Evolutionary conservation across 2,329 filamentous ascomycete species (phyloP), one percentile per base, ranked within the genome.

Genomic region (Stachybotrys chlorohalonatus): DNA sequence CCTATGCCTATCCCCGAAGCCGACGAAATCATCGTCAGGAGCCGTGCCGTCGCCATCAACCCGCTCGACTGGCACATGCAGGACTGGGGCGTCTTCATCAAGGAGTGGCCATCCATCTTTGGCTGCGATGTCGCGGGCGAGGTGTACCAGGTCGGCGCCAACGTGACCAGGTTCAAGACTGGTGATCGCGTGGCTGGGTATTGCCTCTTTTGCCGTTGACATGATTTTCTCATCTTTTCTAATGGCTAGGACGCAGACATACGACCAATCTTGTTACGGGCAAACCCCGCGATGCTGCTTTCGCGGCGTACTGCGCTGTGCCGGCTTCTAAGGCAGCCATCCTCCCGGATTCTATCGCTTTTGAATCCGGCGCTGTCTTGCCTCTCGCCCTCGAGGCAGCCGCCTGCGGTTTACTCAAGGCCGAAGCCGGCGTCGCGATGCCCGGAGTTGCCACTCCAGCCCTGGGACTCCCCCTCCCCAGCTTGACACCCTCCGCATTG

Each of bases 41-140:
- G 59, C 52, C 52, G 48, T 30, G 60, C 63, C 17, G 57, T 67
- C 47, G 63, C 64, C 36, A 63, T 67, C 54, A 68, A 66, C 66
- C 49, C 60, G 60, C n/a, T 66, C 13, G 64, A 67, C 55, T 59
- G 56, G 32, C 60, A 63, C 46, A 64, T 66, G 57, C 63, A 62
- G 47, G 63, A 68, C 13, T 39, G 31, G 3, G 70, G 67, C 30
- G 61, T 72, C 32, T 66, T 73, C 47, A 53, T 72, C 11, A 58
- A 71, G 58, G 64, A 64, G 52, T 67, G 59, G 57, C 64, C 65
- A 7, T 54, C 60, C 31, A 57, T 66, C 36, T 57, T 66, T 15
- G 67, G 68, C 32, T 64, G 61, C 51, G 68, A 70, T 53, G 60
- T 64, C 6, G 67, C 67, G 31, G 67, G 67, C 15, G 59, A 62